phyloP scores from a whole-genome alignment of 257 asterid genomes.

The Cynanchum wilfordii region DNA sequence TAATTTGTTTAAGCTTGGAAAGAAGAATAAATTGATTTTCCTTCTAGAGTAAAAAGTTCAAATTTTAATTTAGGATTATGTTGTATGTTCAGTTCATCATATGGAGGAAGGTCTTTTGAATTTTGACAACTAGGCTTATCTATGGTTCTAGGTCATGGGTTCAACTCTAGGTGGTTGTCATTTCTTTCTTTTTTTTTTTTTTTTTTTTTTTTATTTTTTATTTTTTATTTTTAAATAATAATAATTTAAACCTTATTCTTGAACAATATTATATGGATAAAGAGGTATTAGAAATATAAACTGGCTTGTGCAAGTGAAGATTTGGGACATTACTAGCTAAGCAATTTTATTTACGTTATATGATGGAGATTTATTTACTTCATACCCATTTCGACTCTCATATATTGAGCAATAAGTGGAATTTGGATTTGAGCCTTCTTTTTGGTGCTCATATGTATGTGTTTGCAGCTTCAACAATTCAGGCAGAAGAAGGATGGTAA shows the following conservation, averaged over 20 bases:
- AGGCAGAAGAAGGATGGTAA: conserved; percentile 85
- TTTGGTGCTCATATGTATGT: background rate
- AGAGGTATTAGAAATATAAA: background rate
- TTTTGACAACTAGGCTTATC: background rate
- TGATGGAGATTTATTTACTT: background rate
- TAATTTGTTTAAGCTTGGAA: too few relatives aligned
- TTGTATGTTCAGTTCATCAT: background rate
- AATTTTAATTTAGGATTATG: background rate
- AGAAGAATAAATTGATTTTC: background rate
- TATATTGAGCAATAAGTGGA: background rate
- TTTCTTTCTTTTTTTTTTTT: too few relatives aligned
- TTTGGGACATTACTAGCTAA: background rate
- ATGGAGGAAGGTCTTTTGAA: too few relatives aligned
- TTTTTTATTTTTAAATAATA: too few relatives aligned
- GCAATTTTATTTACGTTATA: background rate
- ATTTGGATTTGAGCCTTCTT: background rate
- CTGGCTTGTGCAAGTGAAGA: background rate
- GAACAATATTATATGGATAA: background rate
- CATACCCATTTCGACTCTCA: background rate
- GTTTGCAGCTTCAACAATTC: conserved; percentile 81
- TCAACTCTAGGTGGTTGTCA: too few relatives aligned
- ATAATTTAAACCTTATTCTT: background rate
- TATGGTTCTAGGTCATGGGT: too few relatives aligned
- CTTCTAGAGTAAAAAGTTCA: background rate
- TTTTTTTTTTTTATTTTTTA: too few relatives aligned